Conservation (phyloP, 2,329 filamentous ascomycete species). For the Hypoxylon sp. region DNA sequence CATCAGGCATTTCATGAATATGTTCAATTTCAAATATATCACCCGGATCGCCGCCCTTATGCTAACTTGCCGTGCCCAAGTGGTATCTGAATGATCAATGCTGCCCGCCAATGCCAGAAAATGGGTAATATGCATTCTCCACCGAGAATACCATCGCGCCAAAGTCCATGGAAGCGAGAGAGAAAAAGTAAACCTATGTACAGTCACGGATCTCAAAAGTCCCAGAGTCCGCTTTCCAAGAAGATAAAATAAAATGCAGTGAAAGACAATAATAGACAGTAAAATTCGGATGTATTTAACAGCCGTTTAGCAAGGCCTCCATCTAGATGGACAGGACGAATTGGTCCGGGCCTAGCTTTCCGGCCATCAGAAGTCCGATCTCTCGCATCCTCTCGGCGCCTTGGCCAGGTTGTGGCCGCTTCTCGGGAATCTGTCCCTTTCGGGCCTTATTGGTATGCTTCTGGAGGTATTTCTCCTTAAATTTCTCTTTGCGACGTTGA, state of each 20-base stretch:
- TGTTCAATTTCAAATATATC: conserved; percentile 35
- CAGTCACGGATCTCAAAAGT: conserved; percentile 27
- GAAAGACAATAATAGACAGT: conserved; percentile 34
- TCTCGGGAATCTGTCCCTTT: conserved; percentile 69
- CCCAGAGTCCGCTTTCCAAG: conserved; percentile 9
- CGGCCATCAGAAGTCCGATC: conserved; percentile 87
- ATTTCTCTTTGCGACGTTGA: conserved; percentile 91
- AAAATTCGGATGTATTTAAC: conserved; percentile 10
- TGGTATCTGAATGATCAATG: conserved; percentile 44
- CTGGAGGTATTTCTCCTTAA: conserved; percentile 73
- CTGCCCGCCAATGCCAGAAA: conserved; percentile 37
- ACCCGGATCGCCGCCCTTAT: conserved; percentile 44
- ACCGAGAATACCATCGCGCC: conserved; percentile 26
- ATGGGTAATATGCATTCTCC: conserved; percentile 29
- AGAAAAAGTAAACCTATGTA: conserved; percentile 40
- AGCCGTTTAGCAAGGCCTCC: conserved; percentile 13
- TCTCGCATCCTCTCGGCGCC: conserved; percentile 94
- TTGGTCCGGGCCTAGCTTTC: conserved; percentile 76
- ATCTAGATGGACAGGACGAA: conserved; percentile 78
- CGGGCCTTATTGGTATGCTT: conserved; percentile 87
- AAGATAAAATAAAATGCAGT: conserved; percentile 33
- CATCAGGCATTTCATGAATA: too few species aligned
- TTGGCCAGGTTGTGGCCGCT: conserved; percentile 79
- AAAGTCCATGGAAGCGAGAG: conserved; percentile 33
- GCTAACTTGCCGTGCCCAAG: conserved; percentile 41